Percentiles rank a stretch among this genome's conserved stretches.
These are phyloP conservation scores for Setaria italica DNA, from an alignment of 202 grass and related monocot species.

Conservation along the genomic window DNA sequence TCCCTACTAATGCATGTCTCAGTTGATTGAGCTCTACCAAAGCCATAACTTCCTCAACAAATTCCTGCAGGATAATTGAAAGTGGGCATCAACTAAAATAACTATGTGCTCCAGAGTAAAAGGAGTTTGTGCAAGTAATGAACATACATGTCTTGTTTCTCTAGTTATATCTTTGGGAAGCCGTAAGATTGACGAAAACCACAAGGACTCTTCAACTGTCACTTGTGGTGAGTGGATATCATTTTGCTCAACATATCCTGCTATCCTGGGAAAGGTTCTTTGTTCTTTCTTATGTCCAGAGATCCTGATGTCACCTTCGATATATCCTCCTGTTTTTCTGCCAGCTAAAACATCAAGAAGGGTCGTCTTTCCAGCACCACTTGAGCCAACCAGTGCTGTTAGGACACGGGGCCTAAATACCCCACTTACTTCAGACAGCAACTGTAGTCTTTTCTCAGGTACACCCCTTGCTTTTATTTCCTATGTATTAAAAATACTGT, in stretches of 20 bases:
- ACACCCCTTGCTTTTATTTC: slow-evolving; percentile 62
- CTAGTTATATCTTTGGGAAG: slow-evolving; percentile 57
- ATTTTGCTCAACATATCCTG: slow-evolving; percentile 91
- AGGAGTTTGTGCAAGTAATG: not conserved
- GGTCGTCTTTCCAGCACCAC: slow-evolving; percentile 87
- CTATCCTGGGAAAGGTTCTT: slow-evolving; percentile 73
- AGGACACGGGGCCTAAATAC: slow-evolving; percentile 78
- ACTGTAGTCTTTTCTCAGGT: slow-evolving; percentile 60
- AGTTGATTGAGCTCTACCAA: slow-evolving; percentile 75
- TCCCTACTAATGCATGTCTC: slow-evolving; percentile 72
- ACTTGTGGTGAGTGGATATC: slow-evolving; percentile 90
- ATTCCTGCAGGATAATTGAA: slow-evolving; percentile 50
- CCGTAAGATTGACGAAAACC: slow-evolving; percentile 77
- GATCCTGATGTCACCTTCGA: slow-evolving; percentile 78
- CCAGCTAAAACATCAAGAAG: slow-evolving; percentile 83
- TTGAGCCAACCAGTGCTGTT: slow-evolving; percentile 82
- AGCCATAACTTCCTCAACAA: slow-evolving; percentile 81
- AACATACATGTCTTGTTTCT: slow-evolving; percentile 60
- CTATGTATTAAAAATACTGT: slow-evolving; percentile 36
- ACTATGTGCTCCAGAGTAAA: not conserved
- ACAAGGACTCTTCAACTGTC: slow-evolving; percentile 80
- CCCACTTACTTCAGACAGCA: slow-evolving; percentile 70
- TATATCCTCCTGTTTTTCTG: slow-evolving; percentile 79
- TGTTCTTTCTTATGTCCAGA: slow-evolving; percentile 77
- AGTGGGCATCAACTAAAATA: slow-evolving; percentile 20